Percentiles rank a stretch among this genome's conserved stretches.
Conservation (phyloP, 306 rosid genomes). For the Pterocarpus santalinus region DNA sequence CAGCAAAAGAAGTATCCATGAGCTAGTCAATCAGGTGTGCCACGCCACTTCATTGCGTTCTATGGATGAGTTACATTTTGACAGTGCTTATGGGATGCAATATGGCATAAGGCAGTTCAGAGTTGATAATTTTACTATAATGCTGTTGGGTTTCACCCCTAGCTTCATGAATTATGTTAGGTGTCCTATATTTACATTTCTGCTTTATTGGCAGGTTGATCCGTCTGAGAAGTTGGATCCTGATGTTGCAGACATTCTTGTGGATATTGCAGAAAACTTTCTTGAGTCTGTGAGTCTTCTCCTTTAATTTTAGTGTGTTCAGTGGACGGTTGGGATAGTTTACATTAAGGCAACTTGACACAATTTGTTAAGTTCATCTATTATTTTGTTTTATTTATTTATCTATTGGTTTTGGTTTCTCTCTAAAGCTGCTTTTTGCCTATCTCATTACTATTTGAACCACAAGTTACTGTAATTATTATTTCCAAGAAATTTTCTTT, state of each 20-base stretch:
- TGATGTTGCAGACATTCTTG: constrained; percentile 90
- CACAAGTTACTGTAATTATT: not conserved
- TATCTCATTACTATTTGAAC: constrained; percentile 19
- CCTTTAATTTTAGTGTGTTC: constrained; percentile 6
- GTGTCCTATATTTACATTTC: constrained; percentile 32
- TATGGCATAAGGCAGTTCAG: constrained; percentile 10
- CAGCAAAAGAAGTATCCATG: constrained; percentile 92
- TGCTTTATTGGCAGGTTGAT: constrained; percentile 74
- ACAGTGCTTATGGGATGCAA: constrained; percentile 16
- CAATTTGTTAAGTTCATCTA: constrained; percentile 18
- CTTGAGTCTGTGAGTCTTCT: constrained; percentile 86
- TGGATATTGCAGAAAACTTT: constrained; percentile 91
- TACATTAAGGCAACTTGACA: constrained; percentile 13
- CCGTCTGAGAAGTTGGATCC: constrained; percentile 87
- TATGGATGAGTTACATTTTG: constrained; percentile 5
- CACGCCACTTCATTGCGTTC: constrained; percentile 23
- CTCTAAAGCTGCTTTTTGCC: not conserved
- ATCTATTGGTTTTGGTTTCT: not conserved
- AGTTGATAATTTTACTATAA: constrained; percentile 28
- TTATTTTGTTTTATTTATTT: constrained; percentile 2
- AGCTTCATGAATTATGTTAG: constrained; percentile 4
- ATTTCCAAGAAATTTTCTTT: not conserved
- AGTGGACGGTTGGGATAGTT: constrained; percentile 7
- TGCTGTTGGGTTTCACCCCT: not conserved
- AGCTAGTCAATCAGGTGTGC: constrained; percentile 82